These are phyloP conservation scores for Penicillium corylophilum DNA, from an alignment of 2,329 filamentous ascomycete genomes.

Conservation along the genomic window DNA sequence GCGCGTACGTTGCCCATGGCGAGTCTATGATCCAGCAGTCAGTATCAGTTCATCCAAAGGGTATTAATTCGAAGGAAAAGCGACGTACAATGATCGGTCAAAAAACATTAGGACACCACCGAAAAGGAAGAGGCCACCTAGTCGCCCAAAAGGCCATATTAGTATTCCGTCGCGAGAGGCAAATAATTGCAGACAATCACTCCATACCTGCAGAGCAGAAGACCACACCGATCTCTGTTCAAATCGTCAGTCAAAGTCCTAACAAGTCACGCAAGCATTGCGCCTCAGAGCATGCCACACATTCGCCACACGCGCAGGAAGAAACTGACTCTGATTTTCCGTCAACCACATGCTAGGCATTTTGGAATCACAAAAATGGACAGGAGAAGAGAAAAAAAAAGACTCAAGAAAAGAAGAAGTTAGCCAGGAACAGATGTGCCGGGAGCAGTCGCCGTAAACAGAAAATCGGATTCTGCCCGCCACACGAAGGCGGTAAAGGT, in stretches of 20 bases:
- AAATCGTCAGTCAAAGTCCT: slow-evolving; percentile 19
- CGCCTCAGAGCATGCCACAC: neutral
- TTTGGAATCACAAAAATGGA: slow-evolving; percentile 27
- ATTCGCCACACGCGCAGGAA: neutral
- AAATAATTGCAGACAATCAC: neutral
- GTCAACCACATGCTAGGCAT: slow-evolving; percentile 96
- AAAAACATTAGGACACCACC: slow-evolving; percentile 96
- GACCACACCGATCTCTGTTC: slow-evolving; percentile 88
- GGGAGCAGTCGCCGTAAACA: slow-evolving; percentile 14
- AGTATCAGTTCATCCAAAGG: neutral
- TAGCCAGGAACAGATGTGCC: neutral
- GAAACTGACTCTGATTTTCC: slow-evolving; percentile 80
- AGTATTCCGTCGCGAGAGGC: neutral
- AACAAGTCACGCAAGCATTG: neutral
- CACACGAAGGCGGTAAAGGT: slow-evolving; percentile 11
- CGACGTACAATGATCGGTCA: slow-evolving; percentile 83
- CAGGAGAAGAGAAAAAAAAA: neutral
- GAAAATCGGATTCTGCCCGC: slow-evolving; percentile 18
- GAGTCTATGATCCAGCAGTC: slow-evolving; percentile 57
- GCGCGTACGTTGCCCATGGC: slow-evolving; percentile 88
- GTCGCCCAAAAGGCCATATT: slow-evolving; percentile 1
- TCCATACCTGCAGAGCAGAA: slow-evolving; percentile 93
- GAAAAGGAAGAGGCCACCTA: slow-evolving; percentile 91
- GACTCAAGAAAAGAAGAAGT: neutral
- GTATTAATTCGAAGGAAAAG: neutral